Evolutionary conservation across 768 basidiomycete genomes (phyloP), one percentile per base, ranked within the genome.

Genomic region (Artomyces pyxidatus): DNA sequence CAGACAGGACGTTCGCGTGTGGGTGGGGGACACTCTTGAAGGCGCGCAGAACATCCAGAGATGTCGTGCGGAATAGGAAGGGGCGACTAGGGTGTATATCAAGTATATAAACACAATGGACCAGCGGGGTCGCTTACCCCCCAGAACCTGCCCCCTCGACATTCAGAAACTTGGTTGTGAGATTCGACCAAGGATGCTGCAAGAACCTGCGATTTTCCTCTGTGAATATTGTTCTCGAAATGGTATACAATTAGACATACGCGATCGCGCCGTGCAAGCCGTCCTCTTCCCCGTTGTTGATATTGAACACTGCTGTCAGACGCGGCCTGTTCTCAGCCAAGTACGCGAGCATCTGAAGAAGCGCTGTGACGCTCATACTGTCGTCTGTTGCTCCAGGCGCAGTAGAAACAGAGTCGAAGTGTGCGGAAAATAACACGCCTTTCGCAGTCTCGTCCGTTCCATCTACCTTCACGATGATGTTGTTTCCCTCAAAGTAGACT

Each of bases 221-320:
- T 27, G 42, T 35, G 27, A 25, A 27, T 26, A n/a, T n/a, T n/a
- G n/a, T n/a, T n/a, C 9, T 7, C 3, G 19, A 21, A 6, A 0
- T 21, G 7, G 16, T 61, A 14, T 48, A 19, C 39, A 11, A 29
- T 48, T 47, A 44, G 43, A 63, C 70, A 54, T 61, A 87, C 76
- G 73, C 69, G 59, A 81, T 80, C 7, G 87, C 83, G 21, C 88
- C 88, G 51, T 83, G 74, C 54, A 90, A 62, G 28, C 80, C 76
- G 61, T 87, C 80, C 58, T 92, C 88, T 59, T 91, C 89, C 1
- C 83, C 88, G 52, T 91, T 90, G 62, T 92, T 92, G 61, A 88
- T 75, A 58, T 90, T 88, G 70, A 91, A 88, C 3, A 92, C 65
- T 6, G 82, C 81, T 0, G 85, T 85, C 32, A 80, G 71, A 37